phyloP scores from a whole-genome alignment of 352 stramenopile species.

The Globisporangium megalacanthum region DNA sequence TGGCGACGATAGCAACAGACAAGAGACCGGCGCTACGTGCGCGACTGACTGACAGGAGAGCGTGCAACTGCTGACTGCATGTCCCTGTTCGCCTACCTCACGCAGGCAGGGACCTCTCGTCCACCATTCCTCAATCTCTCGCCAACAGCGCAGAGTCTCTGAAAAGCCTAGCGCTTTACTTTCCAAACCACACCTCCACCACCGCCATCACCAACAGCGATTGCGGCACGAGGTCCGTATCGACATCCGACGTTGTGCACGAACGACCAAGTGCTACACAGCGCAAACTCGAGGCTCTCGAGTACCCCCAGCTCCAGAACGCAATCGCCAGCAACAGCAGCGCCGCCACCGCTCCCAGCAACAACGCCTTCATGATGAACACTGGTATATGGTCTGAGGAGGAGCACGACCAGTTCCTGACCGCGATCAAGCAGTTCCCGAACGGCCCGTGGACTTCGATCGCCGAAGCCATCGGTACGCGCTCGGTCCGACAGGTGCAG shows the following conservation, averaged over 20 bases:
- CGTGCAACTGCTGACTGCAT: not conserved
- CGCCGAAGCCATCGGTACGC: conserved; percentile 31
- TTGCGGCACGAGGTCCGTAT: not conserved
- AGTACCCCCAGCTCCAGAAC: not conserved
- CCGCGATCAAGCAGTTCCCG: conserved; percentile 39
- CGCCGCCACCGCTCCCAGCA: not conserved
- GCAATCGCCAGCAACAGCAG: not conserved
- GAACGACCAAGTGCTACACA: not conserved
- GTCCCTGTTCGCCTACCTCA: not conserved
- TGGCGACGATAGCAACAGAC: too few relatives aligned
- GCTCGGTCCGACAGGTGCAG: conserved; percentile 61
- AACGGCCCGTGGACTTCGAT: conserved; percentile 39
- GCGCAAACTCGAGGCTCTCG: not conserved
- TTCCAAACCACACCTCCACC: not conserved
- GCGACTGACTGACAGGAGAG: too few relatives aligned
- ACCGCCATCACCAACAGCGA: not conserved
- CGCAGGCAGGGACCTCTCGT: not conserved
- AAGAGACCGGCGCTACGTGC: too few relatives aligned
- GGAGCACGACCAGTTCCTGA: conserved; percentile 54
- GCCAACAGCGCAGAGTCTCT: not conserved
- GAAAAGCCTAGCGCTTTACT: not conserved
- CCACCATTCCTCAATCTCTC: not conserved
- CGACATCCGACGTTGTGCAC: not conserved
- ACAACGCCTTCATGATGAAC: conserved; percentile 1
- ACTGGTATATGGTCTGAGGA: conserved; percentile 36